These are phyloP conservation scores for Fonsecaea erecta DNA, from an alignment of 2,329 filamentous ascomycete genomes.

Conservation along the genomic window DNA sequence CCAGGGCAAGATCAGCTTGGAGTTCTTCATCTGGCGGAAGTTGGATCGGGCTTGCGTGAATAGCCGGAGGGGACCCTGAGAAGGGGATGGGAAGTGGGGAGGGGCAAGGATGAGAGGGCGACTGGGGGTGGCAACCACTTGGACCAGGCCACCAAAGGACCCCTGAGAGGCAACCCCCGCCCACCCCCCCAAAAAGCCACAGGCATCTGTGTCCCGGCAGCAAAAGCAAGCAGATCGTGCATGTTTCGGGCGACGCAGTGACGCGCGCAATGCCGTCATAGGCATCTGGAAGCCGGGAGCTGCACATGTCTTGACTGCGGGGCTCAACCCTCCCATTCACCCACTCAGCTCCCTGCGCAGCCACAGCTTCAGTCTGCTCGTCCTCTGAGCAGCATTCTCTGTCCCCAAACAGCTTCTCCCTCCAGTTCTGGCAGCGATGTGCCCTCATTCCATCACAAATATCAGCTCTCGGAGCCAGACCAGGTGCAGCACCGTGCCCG, in stretches of 20 bases:
- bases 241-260: background rate
- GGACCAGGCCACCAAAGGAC: background rate
- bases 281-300: background rate
- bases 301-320: background rate
- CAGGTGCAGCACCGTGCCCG: background rate
- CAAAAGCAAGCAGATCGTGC: background rate
- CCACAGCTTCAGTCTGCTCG: background rate
- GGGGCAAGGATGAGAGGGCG: too few relatives aligned
- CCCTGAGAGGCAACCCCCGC: background rate
- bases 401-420: background rate
- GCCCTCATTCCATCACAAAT: constrained; percentile 1
- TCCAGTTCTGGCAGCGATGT: background rate
- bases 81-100: too few relatives aligned
- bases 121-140: too few relatives aligned
- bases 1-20: background rate
- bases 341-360: background rate
- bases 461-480: background rate
- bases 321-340: background rate
- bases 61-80: too few relatives aligned
- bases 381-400: background rate
- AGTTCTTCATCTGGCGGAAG: background rate
- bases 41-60: background rate
- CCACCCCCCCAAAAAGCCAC: background rate
- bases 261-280: constrained; percentile 1
- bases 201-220: background rate